A percentile compares a stretch with the other conserved stretches of the same genome.
Conservation (phyloP, 2,329 filamentous ascomycete genomes). For the Boeremia lycopersici region DNA sequence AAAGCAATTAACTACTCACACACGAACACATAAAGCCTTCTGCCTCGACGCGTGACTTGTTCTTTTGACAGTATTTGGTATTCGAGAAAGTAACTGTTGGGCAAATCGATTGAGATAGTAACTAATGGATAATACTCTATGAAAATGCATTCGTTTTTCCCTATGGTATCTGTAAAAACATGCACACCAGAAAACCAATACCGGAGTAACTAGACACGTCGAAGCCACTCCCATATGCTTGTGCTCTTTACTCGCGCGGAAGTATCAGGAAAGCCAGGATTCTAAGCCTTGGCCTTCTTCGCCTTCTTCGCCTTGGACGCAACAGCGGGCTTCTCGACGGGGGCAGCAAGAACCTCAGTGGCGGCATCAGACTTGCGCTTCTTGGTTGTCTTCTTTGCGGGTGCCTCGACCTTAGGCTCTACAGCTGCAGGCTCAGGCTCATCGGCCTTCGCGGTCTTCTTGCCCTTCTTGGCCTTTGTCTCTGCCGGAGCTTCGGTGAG, state of each 20-base stretch:
- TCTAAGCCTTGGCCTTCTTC: conserved; percentile 24
- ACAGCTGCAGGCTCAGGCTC: conserved; percentile 35
- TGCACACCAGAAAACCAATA: neutral
- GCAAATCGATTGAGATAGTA: neutral
- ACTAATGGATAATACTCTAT: neutral
- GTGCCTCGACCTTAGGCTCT: conserved; percentile 9
- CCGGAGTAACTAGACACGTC: neutral
- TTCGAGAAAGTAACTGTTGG: no score
- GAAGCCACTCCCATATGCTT: conserved; percentile 1
- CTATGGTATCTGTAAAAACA: conserved; percentile 14
- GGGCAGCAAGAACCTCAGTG: conserved; percentile 12
- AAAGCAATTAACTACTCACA: conserved; percentile 3
- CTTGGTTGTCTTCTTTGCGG: conserved; percentile 26
- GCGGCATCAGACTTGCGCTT: conserved; percentile 31
- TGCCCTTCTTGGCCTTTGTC: conserved; percentile 43
- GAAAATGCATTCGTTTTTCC: conserved; percentile 10
- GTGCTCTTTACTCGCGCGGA: neutral
- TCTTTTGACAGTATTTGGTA: no score
- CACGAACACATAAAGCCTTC: no score
- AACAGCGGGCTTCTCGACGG: conserved; percentile 26
- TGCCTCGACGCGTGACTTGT: no score
- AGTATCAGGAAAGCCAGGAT: neutral
- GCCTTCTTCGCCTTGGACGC: conserved; percentile 28
- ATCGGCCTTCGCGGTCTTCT: conserved; percentile 28
- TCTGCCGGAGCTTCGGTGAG: conserved; percentile 26